These are phyloP conservation scores for Sordariomycetes sp. DNA, from an alignment of 2,329 filamentous ascomycete genomes.

Conservation along the genomic window DNA sequence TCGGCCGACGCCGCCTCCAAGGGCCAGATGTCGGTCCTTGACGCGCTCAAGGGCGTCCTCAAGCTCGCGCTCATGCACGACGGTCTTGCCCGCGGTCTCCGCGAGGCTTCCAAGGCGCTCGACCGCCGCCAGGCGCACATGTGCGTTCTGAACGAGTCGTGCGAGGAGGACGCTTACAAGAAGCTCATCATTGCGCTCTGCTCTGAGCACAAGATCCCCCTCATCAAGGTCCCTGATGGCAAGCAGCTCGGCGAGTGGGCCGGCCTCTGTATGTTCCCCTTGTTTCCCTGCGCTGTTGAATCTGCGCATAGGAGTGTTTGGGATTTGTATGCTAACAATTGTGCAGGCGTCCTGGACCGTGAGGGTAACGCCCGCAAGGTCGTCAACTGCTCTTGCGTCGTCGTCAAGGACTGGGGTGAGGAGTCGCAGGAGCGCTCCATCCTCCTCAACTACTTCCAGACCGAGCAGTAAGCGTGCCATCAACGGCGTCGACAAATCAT, in stretches of 20 bases:
- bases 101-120: constrained; percentile 96
- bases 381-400: constrained; percentile 99
- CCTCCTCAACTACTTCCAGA: constrained; percentile 99
- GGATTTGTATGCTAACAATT: constrained; percentile 15
- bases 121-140: constrained; percentile 98
- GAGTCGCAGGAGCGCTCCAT: constrained; percentile 98
- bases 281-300: background rate
- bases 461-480: constrained; percentile 45
- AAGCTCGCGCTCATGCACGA: constrained; percentile 99
- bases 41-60: constrained; percentile 96
- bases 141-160: constrained; percentile 99
- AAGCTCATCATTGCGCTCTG: constrained; percentile 98
- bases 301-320: background rate
- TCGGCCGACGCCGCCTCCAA: constrained; percentile 77
- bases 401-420: constrained; percentile 99
- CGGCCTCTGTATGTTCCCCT: constrained; percentile 75
- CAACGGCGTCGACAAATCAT: background rate
- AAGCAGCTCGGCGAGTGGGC: constrained; percentile 99
- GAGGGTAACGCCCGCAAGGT: constrained; percentile 99
- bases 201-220: constrained; percentile 98
- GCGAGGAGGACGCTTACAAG: constrained; percentile 99
- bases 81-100: constrained; percentile 94
- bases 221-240: constrained; percentile 99
- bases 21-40: constrained; percentile 94
- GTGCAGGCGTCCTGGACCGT: constrained; percentile 84